These are phyloP conservation scores for button mushroom (Agaricus bisporus) DNA, from an alignment of 768 basidiomycete genomes.

Conservation along the genomic window DNA sequence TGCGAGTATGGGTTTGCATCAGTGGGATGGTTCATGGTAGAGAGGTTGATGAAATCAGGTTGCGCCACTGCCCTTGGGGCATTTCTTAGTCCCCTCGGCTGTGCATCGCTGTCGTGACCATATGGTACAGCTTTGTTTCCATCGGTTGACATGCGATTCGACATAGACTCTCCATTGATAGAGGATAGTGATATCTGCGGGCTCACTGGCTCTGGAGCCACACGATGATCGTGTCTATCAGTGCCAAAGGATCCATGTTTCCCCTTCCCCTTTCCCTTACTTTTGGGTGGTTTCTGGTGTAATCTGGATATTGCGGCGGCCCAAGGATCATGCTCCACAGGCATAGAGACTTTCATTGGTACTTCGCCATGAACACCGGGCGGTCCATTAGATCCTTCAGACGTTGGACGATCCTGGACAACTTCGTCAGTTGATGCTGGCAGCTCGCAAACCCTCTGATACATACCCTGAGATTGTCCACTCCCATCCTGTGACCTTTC, in stretches of 20 bases:
- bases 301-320: neutral
- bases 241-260: neutral
- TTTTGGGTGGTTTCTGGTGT: neutral
- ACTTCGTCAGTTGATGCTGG: neutral
- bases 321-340: neutral
- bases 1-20: too few relatives aligned
- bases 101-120: neutral
- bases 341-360: neutral
- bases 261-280: neutral
- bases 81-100: neutral
- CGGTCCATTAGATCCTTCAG: neutral
- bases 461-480: neutral
- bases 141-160: neutral
- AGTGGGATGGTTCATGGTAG: too few relatives aligned
- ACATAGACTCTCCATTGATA: constrained; percentile 3
- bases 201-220: neutral
- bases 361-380: neutral
- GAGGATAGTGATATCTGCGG: neutral
- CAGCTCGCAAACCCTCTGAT: neutral
- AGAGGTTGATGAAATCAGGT: neutral
- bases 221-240: neutral
- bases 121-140: neutral
- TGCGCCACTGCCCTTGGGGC: neutral
- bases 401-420: neutral
- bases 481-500: constrained; percentile 5